Percentiles rank a stretch among this genome's conserved stretches.
Conservation (phyloP, 1,284 basidiomycete species). For the Phellopilus nigrolimitatus region DNA sequence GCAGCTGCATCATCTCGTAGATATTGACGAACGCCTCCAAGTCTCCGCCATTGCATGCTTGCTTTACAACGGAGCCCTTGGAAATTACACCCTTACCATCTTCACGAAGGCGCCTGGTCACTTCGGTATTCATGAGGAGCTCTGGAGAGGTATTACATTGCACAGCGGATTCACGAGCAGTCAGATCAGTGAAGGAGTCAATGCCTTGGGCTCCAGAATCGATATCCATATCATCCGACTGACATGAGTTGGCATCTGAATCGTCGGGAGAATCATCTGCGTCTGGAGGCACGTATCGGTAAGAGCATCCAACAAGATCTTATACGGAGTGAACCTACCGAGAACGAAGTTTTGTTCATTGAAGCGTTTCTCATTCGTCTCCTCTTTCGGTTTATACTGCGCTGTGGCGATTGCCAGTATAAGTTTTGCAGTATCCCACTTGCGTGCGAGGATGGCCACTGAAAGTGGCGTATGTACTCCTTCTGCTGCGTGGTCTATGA, state of each 20-base stretch:
- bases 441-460: conserved; percentile 41
- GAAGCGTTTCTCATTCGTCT: conserved; percentile 30
- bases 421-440: conserved; percentile 50
- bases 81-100: conserved; percentile 9
- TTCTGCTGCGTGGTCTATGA: background rate
- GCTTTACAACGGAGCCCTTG: conserved; percentile 25
- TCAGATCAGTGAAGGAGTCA: conserved; percentile 43
- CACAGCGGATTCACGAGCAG: conserved; percentile 40
- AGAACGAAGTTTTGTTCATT: conserved; percentile 30
- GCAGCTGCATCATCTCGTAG: conserved; percentile 38
- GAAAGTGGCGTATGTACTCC: conserved; percentile 43
- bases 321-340: conserved; percentile 31
- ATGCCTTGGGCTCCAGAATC: background rate
- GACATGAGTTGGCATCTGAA: conserved; percentile 31
- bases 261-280: conserved; percentile 19
- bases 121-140: conserved; percentile 29
- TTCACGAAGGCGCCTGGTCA: conserved; percentile 20
- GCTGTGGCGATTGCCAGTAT: conserved; percentile 48
- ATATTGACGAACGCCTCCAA: conserved; percentile 47
- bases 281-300: conserved; percentile 1
- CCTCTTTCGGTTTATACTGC: conserved; percentile 42
- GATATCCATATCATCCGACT: conserved; percentile 32
- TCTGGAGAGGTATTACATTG: conserved; percentile 36
- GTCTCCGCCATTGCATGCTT: conserved; percentile 41
- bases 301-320: conserved; percentile 25